phyloP scores from a whole-genome alignment of 208 protist genomes.

The Acanthamoeba pearcei region DNA sequence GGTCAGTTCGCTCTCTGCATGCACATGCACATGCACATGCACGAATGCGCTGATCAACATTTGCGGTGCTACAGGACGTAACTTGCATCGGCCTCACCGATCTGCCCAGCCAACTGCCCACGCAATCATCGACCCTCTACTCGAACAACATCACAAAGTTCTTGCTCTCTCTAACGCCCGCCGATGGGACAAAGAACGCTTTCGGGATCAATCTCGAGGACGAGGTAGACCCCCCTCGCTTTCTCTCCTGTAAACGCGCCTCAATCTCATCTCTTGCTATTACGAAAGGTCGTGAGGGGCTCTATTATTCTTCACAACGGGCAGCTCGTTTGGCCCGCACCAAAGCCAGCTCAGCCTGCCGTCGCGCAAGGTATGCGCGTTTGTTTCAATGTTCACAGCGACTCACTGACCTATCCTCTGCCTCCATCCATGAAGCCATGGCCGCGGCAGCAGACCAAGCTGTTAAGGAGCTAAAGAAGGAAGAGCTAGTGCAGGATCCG shows the following conservation, averaged over 20 bases:
- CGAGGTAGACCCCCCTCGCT: neutral
- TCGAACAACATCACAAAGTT: slow-evolving; percentile 92
- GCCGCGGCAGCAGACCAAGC: slow-evolving; percentile 27
- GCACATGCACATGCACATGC: neutral
- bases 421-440: neutral
- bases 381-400: no score
- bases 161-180: slow-evolving; percentile 83
- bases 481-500: slow-evolving; percentile 60
- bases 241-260: neutral
- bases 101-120: slow-evolving; percentile 90
- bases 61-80: neutral
- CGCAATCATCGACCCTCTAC: slow-evolving; percentile 91
- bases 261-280: neutral
- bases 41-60: neutral
- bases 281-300: slow-evolving; percentile 81
- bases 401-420: neutral
- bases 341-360: neutral
- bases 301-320: slow-evolving; percentile 79
- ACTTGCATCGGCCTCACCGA: slow-evolving; percentile 91
- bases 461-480: neutral
- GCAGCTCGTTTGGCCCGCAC: slow-evolving; percentile 69
- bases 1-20: neutral
- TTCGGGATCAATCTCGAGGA: slow-evolving; percentile 88
- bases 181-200: slow-evolving; percentile 57
- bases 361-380: neutral